Conservation (phyloP, 2,329 filamentous ascomycete species). For the Fusarium sp. region DNA sequence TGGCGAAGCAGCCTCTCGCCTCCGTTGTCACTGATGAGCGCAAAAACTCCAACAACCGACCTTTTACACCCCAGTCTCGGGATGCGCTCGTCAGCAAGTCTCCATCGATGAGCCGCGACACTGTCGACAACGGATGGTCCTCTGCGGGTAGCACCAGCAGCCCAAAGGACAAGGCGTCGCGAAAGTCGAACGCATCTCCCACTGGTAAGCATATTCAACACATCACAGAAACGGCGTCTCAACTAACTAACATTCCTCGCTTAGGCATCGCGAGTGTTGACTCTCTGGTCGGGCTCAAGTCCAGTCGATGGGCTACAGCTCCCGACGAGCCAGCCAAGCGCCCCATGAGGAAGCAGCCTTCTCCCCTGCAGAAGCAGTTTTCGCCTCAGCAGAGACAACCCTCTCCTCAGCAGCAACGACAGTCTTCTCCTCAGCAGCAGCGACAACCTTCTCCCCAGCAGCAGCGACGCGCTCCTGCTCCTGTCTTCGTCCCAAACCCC, state of each 20-base stretch:
- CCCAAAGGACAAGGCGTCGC: not conserved
- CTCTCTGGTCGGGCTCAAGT: constrained; percentile 13
- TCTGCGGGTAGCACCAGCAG: not conserved
- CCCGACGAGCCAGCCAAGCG: not conserved
- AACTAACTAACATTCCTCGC: not conserved
- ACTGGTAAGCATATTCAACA: not conserved
- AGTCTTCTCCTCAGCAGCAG: too few relatives aligned
- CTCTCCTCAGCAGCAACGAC: too few relatives aligned
- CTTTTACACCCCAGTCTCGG: not conserved
- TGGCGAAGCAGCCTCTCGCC: not conserved
- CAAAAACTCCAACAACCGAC: too few relatives aligned
- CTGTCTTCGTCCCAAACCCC: constrained; percentile 10
- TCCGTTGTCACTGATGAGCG: not conserved
- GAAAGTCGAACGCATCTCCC: not conserved
- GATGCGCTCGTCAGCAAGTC: not conserved
- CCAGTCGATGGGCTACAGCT: constrained; percentile 29
- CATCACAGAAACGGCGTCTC: rapidly evolving
- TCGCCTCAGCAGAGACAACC: too few relatives aligned
- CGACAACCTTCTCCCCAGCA: not conserved
- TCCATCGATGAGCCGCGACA: not conserved
- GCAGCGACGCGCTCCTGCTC: not conserved
- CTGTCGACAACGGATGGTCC: not conserved
- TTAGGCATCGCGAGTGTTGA: constrained; percentile 4
- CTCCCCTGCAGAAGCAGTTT: too few relatives aligned
- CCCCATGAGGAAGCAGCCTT: not conserved